Percentiles rank a stretch among this genome's conserved stretches.
Evolutionary conservation across 2,329 filamentous ascomycete genomes (phyloP).

Genomic region (Aureobasidium leucospermi): DNA sequence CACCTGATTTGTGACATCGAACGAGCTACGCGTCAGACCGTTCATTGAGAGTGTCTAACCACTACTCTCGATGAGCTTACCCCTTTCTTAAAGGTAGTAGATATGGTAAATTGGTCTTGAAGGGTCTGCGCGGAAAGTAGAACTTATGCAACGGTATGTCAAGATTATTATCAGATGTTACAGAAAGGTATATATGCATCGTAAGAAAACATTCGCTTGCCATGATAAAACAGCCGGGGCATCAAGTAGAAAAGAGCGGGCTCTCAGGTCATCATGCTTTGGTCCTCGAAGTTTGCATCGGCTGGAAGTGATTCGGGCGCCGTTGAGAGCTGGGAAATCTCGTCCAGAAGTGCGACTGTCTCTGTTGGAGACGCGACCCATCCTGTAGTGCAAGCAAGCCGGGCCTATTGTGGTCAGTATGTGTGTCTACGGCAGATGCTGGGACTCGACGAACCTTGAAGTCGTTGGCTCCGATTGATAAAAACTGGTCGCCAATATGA

Average conservation of each 20-base stretch:
- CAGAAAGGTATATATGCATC: neutral
- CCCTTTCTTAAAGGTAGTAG: no score
- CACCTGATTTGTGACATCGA: no score
- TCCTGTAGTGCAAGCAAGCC: slow-evolving; percentile 84
- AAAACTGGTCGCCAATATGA: slow-evolving; percentile 92
- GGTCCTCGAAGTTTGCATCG: neutral
- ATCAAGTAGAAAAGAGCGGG: neutral
- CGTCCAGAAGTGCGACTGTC: slow-evolving; percentile 83
- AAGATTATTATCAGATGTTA: neutral
- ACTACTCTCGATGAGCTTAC: neutral
- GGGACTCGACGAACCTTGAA: slow-evolving; percentile 57
- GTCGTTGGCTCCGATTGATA: slow-evolving; percentile 92
- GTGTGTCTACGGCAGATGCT: neutral
- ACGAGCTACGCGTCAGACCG: no score
- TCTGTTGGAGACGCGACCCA: slow-evolving; percentile 94
- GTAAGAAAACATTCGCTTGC: neutral
- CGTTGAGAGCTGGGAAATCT: slow-evolving; percentile 47
- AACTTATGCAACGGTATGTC: no score
- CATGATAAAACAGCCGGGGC: neutral
- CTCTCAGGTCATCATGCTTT: neutral
- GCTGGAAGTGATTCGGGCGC: neutral
- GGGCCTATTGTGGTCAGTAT: slow-evolving; percentile 43
- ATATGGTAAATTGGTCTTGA: no score
- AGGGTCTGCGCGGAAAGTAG: no score
- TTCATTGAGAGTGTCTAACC: neutral